These are phyloP conservation scores for Colletotrichum magnum DNA, from an alignment of 2,329 filamentous ascomycete genomes.

Conservation along the genomic window DNA sequence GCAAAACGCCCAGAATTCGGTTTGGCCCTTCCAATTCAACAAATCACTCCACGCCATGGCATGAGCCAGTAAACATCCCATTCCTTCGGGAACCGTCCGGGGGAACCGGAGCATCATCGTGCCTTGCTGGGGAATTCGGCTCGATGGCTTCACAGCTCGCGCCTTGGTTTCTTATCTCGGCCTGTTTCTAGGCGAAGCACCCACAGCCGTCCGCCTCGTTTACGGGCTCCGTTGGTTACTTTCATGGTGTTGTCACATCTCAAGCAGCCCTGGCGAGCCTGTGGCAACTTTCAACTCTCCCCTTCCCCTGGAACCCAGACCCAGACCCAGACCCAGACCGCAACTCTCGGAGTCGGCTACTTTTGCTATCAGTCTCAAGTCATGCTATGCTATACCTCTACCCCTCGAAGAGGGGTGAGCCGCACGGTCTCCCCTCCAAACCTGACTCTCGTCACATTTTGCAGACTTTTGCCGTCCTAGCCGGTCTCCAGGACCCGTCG, in stretches of 20 bases:
- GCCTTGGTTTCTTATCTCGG: too few relatives aligned
- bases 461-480: constrained; percentile 26
- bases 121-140: neutral
- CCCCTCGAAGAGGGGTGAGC: constrained; percentile 4
- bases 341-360: constrained; percentile 7
- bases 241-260: neutral
- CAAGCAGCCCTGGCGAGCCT: neutral
- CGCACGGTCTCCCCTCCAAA: constrained; percentile 33
- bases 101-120: neutral
- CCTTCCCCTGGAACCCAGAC: neutral
- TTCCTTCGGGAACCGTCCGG: neutral
- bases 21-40: constrained; percentile 6
- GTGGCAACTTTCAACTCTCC: constrained; percentile 4
- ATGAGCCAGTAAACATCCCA: constrained; percentile 18
- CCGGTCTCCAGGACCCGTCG: constrained; percentile 28
- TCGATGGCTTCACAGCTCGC: neutral
- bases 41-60: neutral
- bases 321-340: neutral
- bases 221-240: neutral
- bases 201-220: neutral
- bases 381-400: constrained; percentile 34
- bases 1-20: constrained; percentile 29
- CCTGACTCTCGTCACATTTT: constrained; percentile 30
- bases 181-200: too few relatives aligned
- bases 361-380: constrained; percentile 18